Base-by-base conservation (phyloP, 306 rosid genomes). In the Malus fusca region DNA sequence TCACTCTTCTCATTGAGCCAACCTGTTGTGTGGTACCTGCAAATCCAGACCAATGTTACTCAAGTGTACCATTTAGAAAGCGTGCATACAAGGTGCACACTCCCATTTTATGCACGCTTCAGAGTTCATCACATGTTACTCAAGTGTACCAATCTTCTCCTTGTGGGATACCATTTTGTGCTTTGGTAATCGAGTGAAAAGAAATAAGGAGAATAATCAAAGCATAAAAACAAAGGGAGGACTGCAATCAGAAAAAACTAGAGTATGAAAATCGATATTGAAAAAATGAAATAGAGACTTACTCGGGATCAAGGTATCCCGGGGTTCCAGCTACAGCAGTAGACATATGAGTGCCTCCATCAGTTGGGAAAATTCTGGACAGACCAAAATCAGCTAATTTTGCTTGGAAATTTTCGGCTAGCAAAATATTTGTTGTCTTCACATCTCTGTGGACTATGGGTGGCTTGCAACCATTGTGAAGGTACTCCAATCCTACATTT, bases 391-490 rank as follows among this genome's bases (percentile, higher is more conserved):
- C 88, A 23, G 81, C 26, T 28, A 81, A 26, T 23, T 81, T 78
- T 3, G 77, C 88, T 75, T 75, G 77, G 4, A 81, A 60, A 15
- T 60, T 75, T n/a, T 81, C 77, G 5, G 68, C 60, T 61, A 84
- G 22, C 75, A 81, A 68, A 15, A 81, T 84, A 64, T 81, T 84
- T 9, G 83, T 7, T 11, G 78, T 59, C 43, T 84, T 84, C 22
- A 81, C 67, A 60, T 84, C 87, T 48, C 85, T 81, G 60, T 84
- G 83, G 17, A 78, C 62, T 48, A 81, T 84, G 1, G 88, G 81
- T 33, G 85, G 85, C 75, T 78, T 85, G 23, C 91, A 87, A 78
- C 90, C 91, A 21, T 68, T 11, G 13, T 69, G 81, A 8, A 69
- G 4, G 22, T 69, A 69, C 11, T 77, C 81, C n/a, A 69, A 18